Percentiles rank a stretch among this genome's conserved stretches.
phyloP scores from a whole-genome alignment of 2,329 filamentous ascomycete genomes.

The Aspergillus cejpii region DNA sequence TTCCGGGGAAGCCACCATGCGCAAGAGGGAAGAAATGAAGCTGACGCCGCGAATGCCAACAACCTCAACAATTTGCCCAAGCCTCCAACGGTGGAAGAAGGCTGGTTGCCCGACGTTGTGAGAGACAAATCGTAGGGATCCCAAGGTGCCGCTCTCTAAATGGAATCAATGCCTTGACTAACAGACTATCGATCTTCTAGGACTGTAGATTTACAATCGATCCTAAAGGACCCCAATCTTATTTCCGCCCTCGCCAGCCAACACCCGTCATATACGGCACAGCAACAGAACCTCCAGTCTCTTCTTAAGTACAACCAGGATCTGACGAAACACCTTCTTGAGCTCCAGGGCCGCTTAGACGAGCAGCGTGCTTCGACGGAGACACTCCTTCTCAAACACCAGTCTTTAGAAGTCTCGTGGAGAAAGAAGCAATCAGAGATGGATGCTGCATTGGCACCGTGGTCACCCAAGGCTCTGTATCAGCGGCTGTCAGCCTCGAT shows the following conservation, averaged over 20 bases:
- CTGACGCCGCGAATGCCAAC: slow-evolving; percentile 8
- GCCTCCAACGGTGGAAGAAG: slow-evolving; percentile 48
- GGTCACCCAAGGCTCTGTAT: slow-evolving; percentile 80
- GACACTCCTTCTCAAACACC: slow-evolving; percentile 72
- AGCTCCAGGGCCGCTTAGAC: slow-evolving; percentile 45
- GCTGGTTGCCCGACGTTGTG: slow-evolving; percentile 69
- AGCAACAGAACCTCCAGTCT: slow-evolving; percentile 57
- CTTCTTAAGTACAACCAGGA: slow-evolving; percentile 65
- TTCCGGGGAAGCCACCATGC: slow-evolving; percentile 24
- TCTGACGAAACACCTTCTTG: slow-evolving; percentile 49
- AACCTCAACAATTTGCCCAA: slow-evolving; percentile 18
- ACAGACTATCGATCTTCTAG: slow-evolving; percentile 17
- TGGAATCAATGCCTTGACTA: background rate
- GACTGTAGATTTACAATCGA: slow-evolving; percentile 57
- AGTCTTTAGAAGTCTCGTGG: slow-evolving; percentile 89
- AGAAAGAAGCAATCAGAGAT: slow-evolving; percentile 80
- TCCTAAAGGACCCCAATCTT: slow-evolving; percentile 63
- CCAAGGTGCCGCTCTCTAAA: background rate
- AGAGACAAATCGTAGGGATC: slow-evolving; percentile 71
- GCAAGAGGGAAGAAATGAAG: slow-evolving; percentile 6
- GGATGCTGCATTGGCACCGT: slow-evolving; percentile 75
- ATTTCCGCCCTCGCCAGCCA: slow-evolving; percentile 68
- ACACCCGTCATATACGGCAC: slow-evolving; percentile 64
- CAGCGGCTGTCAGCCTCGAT: slow-evolving; percentile 69
- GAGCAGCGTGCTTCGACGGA: slow-evolving; percentile 61